Conservation (phyloP, 2,329 filamentous ascomycete species). For the Diaporthe vaccinii region DNA sequence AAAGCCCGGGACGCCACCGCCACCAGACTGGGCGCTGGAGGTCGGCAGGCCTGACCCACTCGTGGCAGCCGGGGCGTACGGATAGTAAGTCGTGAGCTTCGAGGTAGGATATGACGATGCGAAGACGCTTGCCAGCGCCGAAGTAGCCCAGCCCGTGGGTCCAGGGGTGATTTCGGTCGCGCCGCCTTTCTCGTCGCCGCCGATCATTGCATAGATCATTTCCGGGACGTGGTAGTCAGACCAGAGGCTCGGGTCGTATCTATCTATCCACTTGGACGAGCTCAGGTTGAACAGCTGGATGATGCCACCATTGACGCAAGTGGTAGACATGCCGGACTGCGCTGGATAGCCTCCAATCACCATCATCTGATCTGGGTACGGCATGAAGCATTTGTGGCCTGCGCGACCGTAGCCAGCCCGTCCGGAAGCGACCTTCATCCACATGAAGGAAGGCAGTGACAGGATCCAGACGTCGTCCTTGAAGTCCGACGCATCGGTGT, state of each 20-base stretch:
- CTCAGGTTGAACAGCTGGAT: slow-evolving; percentile 81
- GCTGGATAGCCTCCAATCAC: slow-evolving; percentile 76
- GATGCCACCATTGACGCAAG: slow-evolving; percentile 65
- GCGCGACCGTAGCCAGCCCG: slow-evolving; percentile 69
- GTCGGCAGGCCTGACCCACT: slow-evolving; percentile 45
- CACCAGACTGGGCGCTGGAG: slow-evolving; percentile 45
- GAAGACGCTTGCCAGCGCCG: slow-evolving; percentile 67
- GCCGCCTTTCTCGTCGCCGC: slow-evolving; percentile 74
- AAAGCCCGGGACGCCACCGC: slow-evolving; percentile 65
- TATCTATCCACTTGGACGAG: slow-evolving; percentile 75
- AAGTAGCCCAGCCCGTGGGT: slow-evolving; percentile 67
- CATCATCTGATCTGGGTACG: slow-evolving; percentile 86
- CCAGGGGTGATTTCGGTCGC: slow-evolving; percentile 78
- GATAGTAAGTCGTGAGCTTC: slow-evolving; percentile 72
- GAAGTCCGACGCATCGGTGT: slow-evolving; percentile 49
- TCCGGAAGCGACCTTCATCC: slow-evolving; percentile 70
- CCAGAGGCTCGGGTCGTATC: slow-evolving; percentile 75
- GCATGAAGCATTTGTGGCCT: slow-evolving; percentile 81
- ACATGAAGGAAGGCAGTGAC: slow-evolving; percentile 84
- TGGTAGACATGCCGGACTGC: slow-evolving; percentile 43
- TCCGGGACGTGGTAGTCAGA: slow-evolving; percentile 78
- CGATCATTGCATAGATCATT: slow-evolving; percentile 74
- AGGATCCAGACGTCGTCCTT: slow-evolving; percentile 84
- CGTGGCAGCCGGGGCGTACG: slow-evolving; percentile 61
- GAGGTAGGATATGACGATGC: slow-evolving; percentile 65